Base-by-base conservation (phyloP, 805 yeast species). In the Yarrowia sp. region DNA sequence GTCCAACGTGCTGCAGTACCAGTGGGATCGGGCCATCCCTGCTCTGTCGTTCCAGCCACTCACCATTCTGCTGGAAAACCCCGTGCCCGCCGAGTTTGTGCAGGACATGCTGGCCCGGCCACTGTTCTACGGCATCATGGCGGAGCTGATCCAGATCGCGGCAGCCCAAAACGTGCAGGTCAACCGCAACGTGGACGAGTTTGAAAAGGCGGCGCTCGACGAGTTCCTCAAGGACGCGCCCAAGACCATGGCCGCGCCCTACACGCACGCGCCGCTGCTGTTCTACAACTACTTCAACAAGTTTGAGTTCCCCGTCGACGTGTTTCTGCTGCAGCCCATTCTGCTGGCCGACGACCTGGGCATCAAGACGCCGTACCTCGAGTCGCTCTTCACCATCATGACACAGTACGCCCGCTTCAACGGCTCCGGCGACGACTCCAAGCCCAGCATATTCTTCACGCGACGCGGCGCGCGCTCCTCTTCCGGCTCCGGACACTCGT, bases 331-430 rank as follows among this genome's bases (percentile, higher is more conserved):
- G 67, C 96, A 91, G 72, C 96, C 97, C 5, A 92, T 92, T 62
- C 78, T 92, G 65, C 79, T 92, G 65, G 96, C 95, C n/a, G 97
- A 92, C 76, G 97, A 92, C 73, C 84, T 84, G 72, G 86, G 88
- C 57, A 86, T 91, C 64, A 87, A 88, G 73, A 90, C 97, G 0
- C 97, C 98, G 1, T 92, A 92, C 74, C 79, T 92, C 74, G 98
- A 92, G 76, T 90, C 90, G 70, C 77, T 90, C 65, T 92, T 90
- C 73, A 91, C 96, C 8, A 69, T 72, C 63, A 64, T 73, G 67
- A 68, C 71, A 43, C 84, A 71, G 78, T 79, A 67, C 65, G 71
- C 67, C 71, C 61, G 61, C 28, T 55, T 55, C 47, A 55, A 53
- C 60, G 14, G 10, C 60, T 2, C 60, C 33, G 32, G 44, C 60